Percentiles rank a stretch among this genome's conserved stretches.
These are phyloP conservation scores for Colletotrichum tropicale DNA, from an alignment of 2,329 filamentous ascomycete species.

Conservation along the genomic window DNA sequence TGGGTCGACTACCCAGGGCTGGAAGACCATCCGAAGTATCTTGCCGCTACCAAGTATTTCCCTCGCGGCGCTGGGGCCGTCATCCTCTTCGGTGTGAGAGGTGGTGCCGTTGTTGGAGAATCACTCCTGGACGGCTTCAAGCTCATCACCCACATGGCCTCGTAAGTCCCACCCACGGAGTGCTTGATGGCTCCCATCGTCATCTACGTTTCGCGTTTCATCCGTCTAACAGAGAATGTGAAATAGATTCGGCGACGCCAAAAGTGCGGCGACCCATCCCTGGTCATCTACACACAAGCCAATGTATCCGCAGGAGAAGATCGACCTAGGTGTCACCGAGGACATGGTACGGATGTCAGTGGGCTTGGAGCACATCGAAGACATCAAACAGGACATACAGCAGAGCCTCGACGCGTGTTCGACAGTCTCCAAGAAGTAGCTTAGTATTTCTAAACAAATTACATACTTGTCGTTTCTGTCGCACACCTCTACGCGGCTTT, in stretches of 20 bases:
- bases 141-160: background rate
- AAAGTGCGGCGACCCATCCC: background rate
- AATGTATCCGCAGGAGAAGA: background rate
- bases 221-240: background rate
- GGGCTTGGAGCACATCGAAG: background rate
- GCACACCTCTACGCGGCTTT: accelerated
- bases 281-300: background rate
- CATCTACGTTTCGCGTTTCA: too few relatives aligned
- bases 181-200: background rate
- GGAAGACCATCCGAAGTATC: background rate
- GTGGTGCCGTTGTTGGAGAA: background rate
- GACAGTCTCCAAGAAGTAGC: background rate
- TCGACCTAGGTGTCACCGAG: background rate
- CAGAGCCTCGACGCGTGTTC: background rate
- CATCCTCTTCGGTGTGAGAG: background rate
- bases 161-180: background rate
- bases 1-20: background rate
- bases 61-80: background rate
- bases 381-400: background rate
- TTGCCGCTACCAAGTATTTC: background rate
- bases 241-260: background rate
- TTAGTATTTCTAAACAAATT: accelerated
- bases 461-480: accelerated
- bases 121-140: background rate
- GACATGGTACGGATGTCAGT: background rate